A percentile compares a stretch with the other conserved stretches of the same genome.
phyloP scores from a whole-genome alignment of 192 early-diverging fungal genomes.

The Coemansia sp. region DNA sequence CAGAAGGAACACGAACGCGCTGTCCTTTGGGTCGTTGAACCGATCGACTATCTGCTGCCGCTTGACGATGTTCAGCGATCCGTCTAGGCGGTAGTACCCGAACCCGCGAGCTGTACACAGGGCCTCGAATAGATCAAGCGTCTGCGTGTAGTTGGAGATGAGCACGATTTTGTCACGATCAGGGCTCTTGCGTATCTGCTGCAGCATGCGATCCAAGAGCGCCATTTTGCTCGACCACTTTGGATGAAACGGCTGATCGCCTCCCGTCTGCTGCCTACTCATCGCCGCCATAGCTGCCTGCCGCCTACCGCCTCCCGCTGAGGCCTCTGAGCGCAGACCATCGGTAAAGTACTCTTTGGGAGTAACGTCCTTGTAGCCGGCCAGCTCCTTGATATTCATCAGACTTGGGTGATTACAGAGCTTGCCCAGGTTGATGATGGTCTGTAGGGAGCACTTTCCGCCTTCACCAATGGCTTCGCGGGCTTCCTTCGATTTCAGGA shows the following conservation, averaged over 20 bases:
- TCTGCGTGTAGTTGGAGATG: constrained; percentile 99
- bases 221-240: constrained; percentile 92
- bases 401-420: constrained; percentile 96
- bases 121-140: constrained; percentile 90
- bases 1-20: constrained; percentile 91
- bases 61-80: constrained; percentile 87
- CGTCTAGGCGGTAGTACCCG: constrained; percentile 84
- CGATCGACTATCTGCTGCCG: constrained; percentile 92
- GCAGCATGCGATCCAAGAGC: constrained; percentile 74
- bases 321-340: not conserved
- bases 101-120: constrained; percentile 74
- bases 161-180: constrained; percentile 93
- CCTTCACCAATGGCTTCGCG: constrained; percentile 58
- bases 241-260: constrained; percentile 50
- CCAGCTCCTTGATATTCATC: constrained; percentile 62
- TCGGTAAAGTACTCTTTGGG: constrained; percentile 57
- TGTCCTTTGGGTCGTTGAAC: constrained; percentile 88
- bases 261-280: not conserved
- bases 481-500: constrained; percentile 67
- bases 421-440: constrained; percentile 92
- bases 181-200: constrained; percentile 66
- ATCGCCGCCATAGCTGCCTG: constrained; percentile 13
- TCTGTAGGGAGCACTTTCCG: constrained; percentile 82
- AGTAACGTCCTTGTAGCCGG: constrained; percentile 60
- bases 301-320: not conserved